Percentiles rank a stretch among this genome's conserved stretches.
Evolutionary conservation across 345 rosid species (phyloP).

Genomic region (Eucalyptus pauciflora): DNA sequence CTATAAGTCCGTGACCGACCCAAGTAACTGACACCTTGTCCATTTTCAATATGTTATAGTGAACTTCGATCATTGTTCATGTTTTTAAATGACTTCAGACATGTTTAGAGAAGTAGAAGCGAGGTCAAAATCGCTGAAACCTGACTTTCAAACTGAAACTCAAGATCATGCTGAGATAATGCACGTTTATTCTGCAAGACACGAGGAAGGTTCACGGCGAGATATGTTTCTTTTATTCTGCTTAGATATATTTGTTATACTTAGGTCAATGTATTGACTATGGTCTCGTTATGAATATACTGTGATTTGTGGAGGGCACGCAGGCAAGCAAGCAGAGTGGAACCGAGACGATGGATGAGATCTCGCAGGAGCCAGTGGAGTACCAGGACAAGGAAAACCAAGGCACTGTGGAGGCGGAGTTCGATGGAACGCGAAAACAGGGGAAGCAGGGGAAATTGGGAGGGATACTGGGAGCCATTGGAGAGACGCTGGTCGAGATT

Average conservation of each 20-base stretch:
- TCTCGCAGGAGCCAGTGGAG: background rate
- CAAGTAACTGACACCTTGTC: background rate
- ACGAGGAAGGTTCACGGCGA: background rate
- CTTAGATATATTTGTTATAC: background rate
- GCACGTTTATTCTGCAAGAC: background rate
- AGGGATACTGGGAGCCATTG: conserved; percentile 48
- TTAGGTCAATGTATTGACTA: background rate
- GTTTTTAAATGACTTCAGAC: background rate
- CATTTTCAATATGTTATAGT: background rate
- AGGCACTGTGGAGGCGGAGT: conserved; percentile 19
- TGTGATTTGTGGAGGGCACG: background rate
- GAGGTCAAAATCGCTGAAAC: background rate
- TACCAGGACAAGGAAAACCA: background rate
- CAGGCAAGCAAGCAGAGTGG: background rate
- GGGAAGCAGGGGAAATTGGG: conserved; percentile 29
- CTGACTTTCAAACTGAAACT: background rate
- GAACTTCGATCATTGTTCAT: background rate
- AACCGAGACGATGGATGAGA: background rate
- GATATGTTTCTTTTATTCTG: background rate
- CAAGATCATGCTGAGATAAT: background rate
- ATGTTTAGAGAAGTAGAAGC: background rate
- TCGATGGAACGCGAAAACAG: conserved; percentile 25
- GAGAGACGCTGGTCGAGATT: conserved; percentile 65
- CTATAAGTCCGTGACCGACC: background rate
- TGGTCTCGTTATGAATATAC: background rate